These are phyloP conservation scores for Hymenoscyphus fructigenus DNA, from an alignment of 2,329 filamentous ascomycete species.

Conservation along the genomic window DNA sequence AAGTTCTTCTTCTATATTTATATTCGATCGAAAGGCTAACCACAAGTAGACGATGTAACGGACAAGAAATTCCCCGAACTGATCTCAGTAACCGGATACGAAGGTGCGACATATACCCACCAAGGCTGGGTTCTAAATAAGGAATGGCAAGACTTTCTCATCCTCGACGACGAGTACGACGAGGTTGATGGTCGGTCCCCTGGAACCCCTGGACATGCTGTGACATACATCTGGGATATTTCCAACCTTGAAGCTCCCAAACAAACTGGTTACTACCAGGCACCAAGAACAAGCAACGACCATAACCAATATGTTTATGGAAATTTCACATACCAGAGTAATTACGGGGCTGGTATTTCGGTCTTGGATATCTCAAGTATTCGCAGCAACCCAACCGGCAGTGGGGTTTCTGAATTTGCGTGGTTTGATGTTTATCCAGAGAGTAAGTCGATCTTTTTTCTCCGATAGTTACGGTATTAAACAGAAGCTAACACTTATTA, in stretches of 20 bases:
- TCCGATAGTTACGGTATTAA: background rate
- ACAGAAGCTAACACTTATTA: background rate
- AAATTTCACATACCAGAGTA: background rate
- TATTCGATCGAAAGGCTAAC: background rate
- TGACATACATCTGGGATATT: slow-evolving; percentile 1
- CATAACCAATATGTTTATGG: slow-evolving; percentile 6
- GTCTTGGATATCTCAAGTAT: slow-evolving; percentile 6
- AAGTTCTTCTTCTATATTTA: background rate
- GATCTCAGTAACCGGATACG: slow-evolving; percentile 1
- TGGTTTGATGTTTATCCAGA: slow-evolving; percentile 6
- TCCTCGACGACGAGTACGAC: slow-evolving; percentile 8
- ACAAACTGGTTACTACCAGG: slow-evolving; percentile 1
- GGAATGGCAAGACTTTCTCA: background rate
- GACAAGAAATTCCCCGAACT: background rate
- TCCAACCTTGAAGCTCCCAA: background rate
- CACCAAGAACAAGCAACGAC: slow-evolving; percentile 1
- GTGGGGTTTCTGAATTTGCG: background rate
- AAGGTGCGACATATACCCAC: slow-evolving; percentile 4
- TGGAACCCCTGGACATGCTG: background rate
- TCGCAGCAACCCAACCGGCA: slow-evolving; percentile 1
- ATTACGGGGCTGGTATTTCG: slow-evolving; percentile 1
- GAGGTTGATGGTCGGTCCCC: background rate
- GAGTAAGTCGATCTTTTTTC: background rate
- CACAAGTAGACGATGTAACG: background rate
- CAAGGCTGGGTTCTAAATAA: slow-evolving; percentile 2